phyloP scores from a whole-genome alignment of 352 stramenopile genomes.

The Phytophthora agathidicida region DNA sequence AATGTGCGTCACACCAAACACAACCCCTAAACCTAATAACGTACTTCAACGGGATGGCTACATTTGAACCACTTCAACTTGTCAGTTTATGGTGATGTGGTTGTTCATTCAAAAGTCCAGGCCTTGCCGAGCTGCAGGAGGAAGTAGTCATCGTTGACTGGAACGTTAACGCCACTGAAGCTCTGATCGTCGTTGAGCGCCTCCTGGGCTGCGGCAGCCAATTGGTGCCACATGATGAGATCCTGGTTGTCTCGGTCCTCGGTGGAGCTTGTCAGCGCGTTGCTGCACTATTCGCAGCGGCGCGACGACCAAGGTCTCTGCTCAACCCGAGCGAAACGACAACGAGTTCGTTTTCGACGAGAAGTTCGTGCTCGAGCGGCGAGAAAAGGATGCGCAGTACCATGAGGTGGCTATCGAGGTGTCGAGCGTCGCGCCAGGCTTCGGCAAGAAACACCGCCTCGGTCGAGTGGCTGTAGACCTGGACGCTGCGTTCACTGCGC shows the following conservation, averaged over 20 bases:
- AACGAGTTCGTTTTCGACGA: constrained; percentile 44
- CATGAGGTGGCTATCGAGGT: constrained; percentile 43
- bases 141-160: constrained; percentile 37
- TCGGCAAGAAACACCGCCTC: constrained; percentile 33
- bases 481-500: constrained; percentile 29
- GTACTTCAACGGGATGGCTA: too few relatives aligned
- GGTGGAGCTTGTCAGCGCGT: constrained; percentile 3
- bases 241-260: constrained; percentile 26
- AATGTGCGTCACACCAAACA: not conserved
- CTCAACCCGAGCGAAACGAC: constrained; percentile 21
- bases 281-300: constrained; percentile 33
- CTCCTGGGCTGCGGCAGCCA: constrained; percentile 22
- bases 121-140: constrained; percentile 12
- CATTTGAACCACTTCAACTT: too few relatives aligned
- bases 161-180: constrained; percentile 19
- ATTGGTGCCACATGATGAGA: constrained; percentile 35
- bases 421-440: constrained; percentile 19
- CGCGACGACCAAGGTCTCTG: constrained; percentile 31
- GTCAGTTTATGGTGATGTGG: too few relatives aligned
- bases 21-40: too few relatives aligned
- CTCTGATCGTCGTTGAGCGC: constrained; percentile 33
- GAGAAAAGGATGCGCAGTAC: constrained; percentile 33
- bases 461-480: constrained; percentile 46
- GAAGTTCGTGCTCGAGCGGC: constrained; percentile 51
- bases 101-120: constrained; percentile 12